These are phyloP conservation scores for Castanea crenata DNA, from an alignment of 306 rosid genomes.

Conservation along the genomic window DNA sequence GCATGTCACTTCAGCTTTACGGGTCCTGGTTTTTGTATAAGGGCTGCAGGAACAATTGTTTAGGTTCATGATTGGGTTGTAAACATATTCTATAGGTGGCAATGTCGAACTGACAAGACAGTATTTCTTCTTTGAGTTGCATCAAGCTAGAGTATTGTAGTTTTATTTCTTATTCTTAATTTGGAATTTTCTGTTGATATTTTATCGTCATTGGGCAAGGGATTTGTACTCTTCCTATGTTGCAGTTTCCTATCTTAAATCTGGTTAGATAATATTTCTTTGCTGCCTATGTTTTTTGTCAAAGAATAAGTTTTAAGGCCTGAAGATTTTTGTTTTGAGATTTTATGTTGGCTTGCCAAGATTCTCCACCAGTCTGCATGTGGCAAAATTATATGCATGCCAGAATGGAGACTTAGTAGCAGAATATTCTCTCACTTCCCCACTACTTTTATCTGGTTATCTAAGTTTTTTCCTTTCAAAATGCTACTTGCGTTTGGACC, in stretches of 20 bases:
- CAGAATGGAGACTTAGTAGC: background rate
- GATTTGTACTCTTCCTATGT: background rate
- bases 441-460: background rate
- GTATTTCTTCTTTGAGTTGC: background rate
- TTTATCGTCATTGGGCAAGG: background rate
- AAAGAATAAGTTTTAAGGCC: background rate
- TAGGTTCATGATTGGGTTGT: background rate
- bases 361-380: background rate
- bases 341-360: background rate
- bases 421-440: background rate
- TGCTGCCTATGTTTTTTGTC: background rate
- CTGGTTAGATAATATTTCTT: background rate
- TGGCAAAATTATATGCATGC: background rate
- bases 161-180: background rate
- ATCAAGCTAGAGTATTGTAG: background rate
- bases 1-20: too few relatives aligned
- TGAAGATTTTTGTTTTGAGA: background rate
- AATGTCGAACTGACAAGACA: background rate
- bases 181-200: background rate
- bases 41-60: background rate
- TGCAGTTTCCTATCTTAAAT: background rate
- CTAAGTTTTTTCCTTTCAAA: background rate
- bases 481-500: slow-evolving; percentile 6
- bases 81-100: background rate
- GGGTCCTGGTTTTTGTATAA: background rate